Base-by-base conservation (phyloP, 1,284 basidiomycete genomes). In the Limonomyces culmigenus region DNA sequence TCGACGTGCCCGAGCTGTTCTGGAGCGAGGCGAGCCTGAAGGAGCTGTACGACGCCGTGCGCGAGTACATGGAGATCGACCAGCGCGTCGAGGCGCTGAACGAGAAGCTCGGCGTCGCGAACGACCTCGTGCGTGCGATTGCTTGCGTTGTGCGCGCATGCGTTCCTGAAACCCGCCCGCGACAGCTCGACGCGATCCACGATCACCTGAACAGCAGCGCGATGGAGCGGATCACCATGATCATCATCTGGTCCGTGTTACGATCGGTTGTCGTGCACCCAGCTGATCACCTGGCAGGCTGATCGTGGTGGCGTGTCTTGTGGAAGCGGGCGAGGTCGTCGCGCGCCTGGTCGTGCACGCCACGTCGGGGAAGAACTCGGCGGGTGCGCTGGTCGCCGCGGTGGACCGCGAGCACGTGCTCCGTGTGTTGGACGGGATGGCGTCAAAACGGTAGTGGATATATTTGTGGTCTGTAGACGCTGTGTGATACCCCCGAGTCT, bases 181-280 rank as follows among this genome's bases (percentile, higher is more conserved):
- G 3, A n/a, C 37, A 88, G 85, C 66, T 92, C 37, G 83, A 86
- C 44, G 85, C 86, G 37, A 93, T 96, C 43, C 92, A 95, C 50
- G 88, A 93, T 47, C 88, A 95, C 50, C 59, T 95, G 36, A 92
- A 91, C 49, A 85, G 83, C 47, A 76, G 72, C 33, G 87, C 86
- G 6, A 93, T 92, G 81, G 76, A 88, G 47, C 64, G 85, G n/a
- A 86, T 92, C 46, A 91, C 87, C 3, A 89, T 86, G 86, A 87
- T 93, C 45, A 76, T 96, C 43, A 96, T 96, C 46, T 92, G 87
- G 81, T 80, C 49, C 20, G 59, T 41, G 18, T 33, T 23, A 14
- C 12, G 32, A 35, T 37, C 21, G 35, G 19, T 15, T 17, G 5
- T 13, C 13, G 13, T n/a, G 12, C n/a, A 17, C 14, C 38, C 17